Evolutionary conservation across 2,329 filamentous ascomycete species (phyloP).

Genomic region (Aspergillus pseudotamarii): DNA sequence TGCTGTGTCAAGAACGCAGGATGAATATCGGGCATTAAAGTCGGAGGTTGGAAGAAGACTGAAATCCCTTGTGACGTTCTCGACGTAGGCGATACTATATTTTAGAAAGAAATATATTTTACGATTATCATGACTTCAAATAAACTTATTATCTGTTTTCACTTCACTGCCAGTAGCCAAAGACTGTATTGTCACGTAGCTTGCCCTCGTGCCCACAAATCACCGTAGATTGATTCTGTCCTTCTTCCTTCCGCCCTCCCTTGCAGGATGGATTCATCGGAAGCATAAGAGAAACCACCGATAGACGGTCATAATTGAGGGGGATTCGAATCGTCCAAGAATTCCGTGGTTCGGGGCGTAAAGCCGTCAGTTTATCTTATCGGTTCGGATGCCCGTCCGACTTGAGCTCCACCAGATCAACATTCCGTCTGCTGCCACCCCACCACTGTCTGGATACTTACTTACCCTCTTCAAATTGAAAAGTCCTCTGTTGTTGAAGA

Average conservation of each 20-base stretch:
- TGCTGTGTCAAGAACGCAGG: constrained; percentile 56
- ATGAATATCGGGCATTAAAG: constrained; percentile 39
- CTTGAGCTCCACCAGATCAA: not conserved
- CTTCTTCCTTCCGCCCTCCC: too few relatives aligned
- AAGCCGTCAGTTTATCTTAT: not conserved
- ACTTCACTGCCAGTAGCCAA: not conserved
- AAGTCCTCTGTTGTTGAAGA: not conserved
- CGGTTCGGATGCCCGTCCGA: not conserved
- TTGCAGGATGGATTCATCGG: not conserved
- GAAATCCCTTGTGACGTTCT: not conserved
- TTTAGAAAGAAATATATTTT: not conserved
- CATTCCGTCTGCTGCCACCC: not conserved
- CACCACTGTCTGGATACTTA: not conserved
- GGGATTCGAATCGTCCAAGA: not conserved
- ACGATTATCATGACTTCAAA: not conserved
- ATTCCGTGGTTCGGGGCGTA: not conserved
- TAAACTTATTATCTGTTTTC: not conserved
- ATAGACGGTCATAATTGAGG: not conserved
- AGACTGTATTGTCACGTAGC: not conserved
- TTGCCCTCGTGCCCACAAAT: not conserved
- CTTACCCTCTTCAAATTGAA: not conserved
- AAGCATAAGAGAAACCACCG: not conserved
- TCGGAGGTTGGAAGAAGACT: constrained; percentile 19
- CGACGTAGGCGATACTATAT: not conserved
- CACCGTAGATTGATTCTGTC: too few relatives aligned